These are phyloP conservation scores for barley (Hordeum vulgare) DNA, from an alignment of 176 grass and related monocot species.

Conservation along the genomic window DNA sequence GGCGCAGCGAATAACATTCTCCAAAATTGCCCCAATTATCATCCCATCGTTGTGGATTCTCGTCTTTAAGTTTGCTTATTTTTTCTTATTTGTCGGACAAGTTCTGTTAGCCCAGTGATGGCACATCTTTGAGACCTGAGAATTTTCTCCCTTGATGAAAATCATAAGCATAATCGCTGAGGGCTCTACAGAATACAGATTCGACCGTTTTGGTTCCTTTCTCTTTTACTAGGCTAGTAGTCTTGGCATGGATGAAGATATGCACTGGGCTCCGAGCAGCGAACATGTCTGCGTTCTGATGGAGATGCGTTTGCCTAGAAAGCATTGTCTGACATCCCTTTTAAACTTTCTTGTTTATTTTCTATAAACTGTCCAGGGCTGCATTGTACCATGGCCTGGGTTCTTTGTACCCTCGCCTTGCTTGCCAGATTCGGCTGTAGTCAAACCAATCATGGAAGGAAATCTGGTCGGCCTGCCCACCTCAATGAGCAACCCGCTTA, in stretches of 20 bases:
- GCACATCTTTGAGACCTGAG: slow-evolving; percentile 99
- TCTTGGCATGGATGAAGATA: slow-evolving; percentile 54
- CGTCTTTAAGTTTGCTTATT: neutral
- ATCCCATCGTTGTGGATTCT: neutral
- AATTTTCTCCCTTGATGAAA: slow-evolving; percentile 64
- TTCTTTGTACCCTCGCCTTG: slow-evolving; percentile 23
- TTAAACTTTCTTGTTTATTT: fast-evolving
- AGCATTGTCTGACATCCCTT: slow-evolving; percentile 66
- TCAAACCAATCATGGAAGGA: slow-evolving; percentile 36
- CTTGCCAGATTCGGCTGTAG: slow-evolving; percentile 45
- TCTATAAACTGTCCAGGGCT: neutral
- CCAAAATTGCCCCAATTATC: slow-evolving; percentile 24
- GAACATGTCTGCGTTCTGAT: slow-evolving; percentile 42
- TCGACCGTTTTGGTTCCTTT: neutral
- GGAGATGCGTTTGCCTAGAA: slow-evolving; percentile 92
- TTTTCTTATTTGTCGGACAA: neutral
- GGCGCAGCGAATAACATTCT: slow-evolving; percentile 81
- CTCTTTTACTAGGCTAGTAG: neutral
- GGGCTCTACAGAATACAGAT: slow-evolving; percentile 26
- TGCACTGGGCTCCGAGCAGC: slow-evolving; percentile 94
- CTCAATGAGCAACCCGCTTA: slow-evolving; percentile 43
- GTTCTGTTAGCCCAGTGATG: slow-evolving; percentile 56
- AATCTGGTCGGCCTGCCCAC: slow-evolving; percentile 46
- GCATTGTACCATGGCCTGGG: slow-evolving; percentile 49
- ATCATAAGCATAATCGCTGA: slow-evolving; percentile 68